Evolutionary conservation across 306 rosid genomes (phyloP).

Genomic region (Vigna mungo): DNA sequence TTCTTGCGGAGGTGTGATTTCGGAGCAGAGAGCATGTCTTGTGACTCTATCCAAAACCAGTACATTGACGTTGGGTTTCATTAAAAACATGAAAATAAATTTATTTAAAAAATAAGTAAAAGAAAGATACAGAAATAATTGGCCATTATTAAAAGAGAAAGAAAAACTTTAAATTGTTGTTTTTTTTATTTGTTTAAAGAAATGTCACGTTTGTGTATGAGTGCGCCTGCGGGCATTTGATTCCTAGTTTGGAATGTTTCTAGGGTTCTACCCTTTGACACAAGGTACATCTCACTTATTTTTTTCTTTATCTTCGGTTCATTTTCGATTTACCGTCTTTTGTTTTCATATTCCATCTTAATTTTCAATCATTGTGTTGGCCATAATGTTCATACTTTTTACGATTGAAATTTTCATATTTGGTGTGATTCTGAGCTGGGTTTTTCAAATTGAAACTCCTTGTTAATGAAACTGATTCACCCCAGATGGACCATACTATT

Average conservation of each 20-base stretch:
- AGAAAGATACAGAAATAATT: neutral
- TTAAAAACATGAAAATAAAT: neutral
- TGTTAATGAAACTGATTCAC: constrained; percentile 44
- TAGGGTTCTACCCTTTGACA: constrained; percentile 54
- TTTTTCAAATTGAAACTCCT: constrained; percentile 14
- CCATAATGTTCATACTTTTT: constrained; percentile 3
- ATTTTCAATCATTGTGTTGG: constrained; percentile 19
- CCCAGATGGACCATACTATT: constrained; percentile 50
- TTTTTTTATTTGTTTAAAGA: neutral
- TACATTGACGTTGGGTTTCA: constrained; percentile 4
- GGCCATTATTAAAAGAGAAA: constrained; percentile 18
- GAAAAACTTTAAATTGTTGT: constrained; percentile 14
- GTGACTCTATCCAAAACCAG: neutral
- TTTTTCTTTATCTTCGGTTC: neutral
- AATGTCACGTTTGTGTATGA: constrained; percentile 25
- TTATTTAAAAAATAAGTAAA: neutral
- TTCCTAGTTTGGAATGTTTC: constrained; percentile 52
- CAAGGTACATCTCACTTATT: constrained; percentile 34
- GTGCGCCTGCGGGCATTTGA: constrained; percentile 44
- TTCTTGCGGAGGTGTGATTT: neutral
- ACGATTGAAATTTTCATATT: neutral
- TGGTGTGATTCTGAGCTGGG: constrained; percentile 33
- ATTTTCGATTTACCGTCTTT: neutral
- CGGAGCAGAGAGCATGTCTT: neutral
- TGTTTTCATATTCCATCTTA: neutral